Conservation (phyloP, 1,284 basidiomycete species). For the Sphagnurus paluster region DNA sequence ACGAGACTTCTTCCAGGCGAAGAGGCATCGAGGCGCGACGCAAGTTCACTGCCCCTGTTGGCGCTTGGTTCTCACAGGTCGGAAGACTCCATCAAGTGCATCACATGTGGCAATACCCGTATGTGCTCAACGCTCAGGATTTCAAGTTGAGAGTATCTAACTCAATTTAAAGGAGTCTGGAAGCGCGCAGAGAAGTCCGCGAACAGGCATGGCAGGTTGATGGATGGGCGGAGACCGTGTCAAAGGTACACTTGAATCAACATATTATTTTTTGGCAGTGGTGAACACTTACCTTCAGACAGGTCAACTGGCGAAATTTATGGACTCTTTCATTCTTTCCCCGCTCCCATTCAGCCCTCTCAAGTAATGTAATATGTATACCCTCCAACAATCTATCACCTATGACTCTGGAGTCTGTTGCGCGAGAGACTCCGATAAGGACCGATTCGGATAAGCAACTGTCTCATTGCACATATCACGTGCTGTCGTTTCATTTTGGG, state of each 20-base stretch:
- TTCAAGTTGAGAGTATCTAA: conserved; percentile 3
- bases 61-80: conserved; percentile 93
- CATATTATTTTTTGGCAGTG: conserved; percentile 5
- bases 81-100: conserved; percentile 89
- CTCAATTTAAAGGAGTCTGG: conserved; percentile 57
- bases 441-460: background rate
- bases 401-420: background rate
- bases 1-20: conserved; percentile 50
- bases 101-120: conserved; percentile 95
- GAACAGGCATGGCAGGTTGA: conserved; percentile 92
- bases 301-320: conserved; percentile 70
- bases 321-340: conserved; percentile 77
- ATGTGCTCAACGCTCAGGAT: conserved; percentile 31
- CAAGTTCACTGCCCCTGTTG: conserved; percentile 83
- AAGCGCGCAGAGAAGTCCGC: conserved; percentile 77
- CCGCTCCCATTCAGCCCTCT: conserved; percentile 81
- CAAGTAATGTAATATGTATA: conserved; percentile 46
- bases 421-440: background rate
- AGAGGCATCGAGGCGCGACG: conserved; percentile 86
- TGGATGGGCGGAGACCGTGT: conserved; percentile 93
- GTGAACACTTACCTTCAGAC: conserved; percentile 50
- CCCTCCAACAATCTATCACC: background rate
- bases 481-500: conserved; percentile 14
- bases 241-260: conserved; percentile 58
- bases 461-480: conserved; percentile 18